Conservation (phyloP, 2,329 filamentous ascomycete genomes). For the Talaromyces rugulosus region DNA sequence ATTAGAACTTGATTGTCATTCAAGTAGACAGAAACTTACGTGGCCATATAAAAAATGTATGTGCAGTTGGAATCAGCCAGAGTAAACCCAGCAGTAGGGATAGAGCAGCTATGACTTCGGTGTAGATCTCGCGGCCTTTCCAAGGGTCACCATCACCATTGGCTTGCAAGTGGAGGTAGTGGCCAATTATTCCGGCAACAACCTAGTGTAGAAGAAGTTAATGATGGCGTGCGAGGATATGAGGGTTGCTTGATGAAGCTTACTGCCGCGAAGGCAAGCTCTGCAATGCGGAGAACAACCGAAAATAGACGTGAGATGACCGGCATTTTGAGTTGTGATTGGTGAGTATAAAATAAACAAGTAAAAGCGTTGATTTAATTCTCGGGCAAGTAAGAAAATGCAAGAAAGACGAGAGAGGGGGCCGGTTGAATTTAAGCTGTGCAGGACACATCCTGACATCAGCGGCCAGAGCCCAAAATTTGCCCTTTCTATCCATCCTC, state of each 20-base stretch:
- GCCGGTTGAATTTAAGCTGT: conserved; percentile 8
- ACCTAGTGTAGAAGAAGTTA: conserved; percentile 26
- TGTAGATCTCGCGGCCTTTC: conserved; percentile 69
- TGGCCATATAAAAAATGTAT: conserved; percentile 66
- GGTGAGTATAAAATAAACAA: not conserved
- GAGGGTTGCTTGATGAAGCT: conserved; percentile 19
- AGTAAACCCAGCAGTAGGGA: conserved; percentile 66
- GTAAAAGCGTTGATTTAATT: not conserved
- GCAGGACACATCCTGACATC: not conserved
- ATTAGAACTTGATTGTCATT: not conserved
- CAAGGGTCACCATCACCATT: conserved; percentile 44
- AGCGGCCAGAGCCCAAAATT: not conserved
- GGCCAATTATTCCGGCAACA: conserved; percentile 65
- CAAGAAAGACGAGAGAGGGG: not conserved
- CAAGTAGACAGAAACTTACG: conserved; percentile 24
- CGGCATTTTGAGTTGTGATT: conserved; percentile 35
- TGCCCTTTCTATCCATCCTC: not conserved
- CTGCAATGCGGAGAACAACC: conserved; percentile 55
- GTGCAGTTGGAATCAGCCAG: conserved; percentile 68
- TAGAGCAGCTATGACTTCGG: conserved; percentile 65
- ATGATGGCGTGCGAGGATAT: conserved; percentile 18
- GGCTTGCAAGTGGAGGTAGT: conserved; percentile 55
- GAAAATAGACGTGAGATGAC: conserved; percentile 53
- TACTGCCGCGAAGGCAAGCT: conserved; percentile 68
- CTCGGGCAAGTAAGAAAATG: not conserved